Conservation (phyloP, 305 asterid genomes). For the Ruellia speciosa region DNA sequence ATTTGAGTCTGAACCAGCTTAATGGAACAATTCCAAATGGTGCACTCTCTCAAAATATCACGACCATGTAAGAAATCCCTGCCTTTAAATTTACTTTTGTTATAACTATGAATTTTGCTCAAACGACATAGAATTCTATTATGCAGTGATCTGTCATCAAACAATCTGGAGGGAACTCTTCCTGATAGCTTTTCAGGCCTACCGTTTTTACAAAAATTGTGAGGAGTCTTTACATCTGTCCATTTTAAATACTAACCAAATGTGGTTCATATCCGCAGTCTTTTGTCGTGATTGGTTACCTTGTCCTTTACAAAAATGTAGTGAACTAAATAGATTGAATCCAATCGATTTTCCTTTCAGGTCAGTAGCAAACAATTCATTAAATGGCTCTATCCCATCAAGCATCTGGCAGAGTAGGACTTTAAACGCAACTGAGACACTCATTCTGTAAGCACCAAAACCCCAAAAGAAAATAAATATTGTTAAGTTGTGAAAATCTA, state of each 20-base stretch:
- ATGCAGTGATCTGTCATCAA: conserved; percentile 73
- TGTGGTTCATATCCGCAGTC: background rate
- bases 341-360: conserved; percentile 40
- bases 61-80: conserved; percentile 62
- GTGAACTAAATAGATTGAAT: background rate
- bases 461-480: background rate
- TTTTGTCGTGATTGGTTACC: conserved; percentile 11
- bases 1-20: conserved; percentile 80
- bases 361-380: conserved; percentile 69
- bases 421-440: conserved; percentile 49
- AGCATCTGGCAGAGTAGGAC: conserved; percentile 70
- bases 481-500: background rate
- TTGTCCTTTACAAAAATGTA: background rate
- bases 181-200: conserved; percentile 74
- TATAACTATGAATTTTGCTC: conserved; percentile 12
- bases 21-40: conserved; percentile 68
- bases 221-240: conserved; percentile 29
- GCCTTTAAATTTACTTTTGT: background rate
- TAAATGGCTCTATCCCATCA: conserved; percentile 79
- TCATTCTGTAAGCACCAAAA: conserved; percentile 50
- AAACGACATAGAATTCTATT: conserved; percentile 15
- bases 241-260: background rate
- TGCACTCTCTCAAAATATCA: conserved; percentile 52
- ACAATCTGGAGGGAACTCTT: conserved; percentile 68
- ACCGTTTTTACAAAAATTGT: conserved; percentile 76